Percentiles rank a stretch among this genome's conserved stretches.
Evolutionary conservation across 2,329 filamentous ascomycete genomes (phyloP).

Genomic region (Incumbomyces lentus): DNA sequence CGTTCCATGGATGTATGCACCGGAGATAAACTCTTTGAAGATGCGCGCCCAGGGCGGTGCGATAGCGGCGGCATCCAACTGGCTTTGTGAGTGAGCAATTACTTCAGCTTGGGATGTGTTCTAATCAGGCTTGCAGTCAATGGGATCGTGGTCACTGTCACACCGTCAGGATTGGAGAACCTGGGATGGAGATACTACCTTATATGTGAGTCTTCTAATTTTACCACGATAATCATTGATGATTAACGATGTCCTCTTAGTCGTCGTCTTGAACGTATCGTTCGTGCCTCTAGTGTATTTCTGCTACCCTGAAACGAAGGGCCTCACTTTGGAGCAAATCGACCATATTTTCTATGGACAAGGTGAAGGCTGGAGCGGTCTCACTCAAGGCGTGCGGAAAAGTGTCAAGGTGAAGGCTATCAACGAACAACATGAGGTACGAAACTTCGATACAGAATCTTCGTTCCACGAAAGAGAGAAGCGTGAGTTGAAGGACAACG

Average conservation of each 20-base stretch:
- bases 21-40: constrained; percentile 17
- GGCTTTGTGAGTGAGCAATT: constrained; percentile 7
- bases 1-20: constrained; percentile 12
- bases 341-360: constrained; percentile 5
- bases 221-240: neutral
- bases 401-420: neutral
- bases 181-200: constrained; percentile 46
- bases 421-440: too few species aligned
- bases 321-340: constrained; percentile 4
- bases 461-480: too few species aligned
- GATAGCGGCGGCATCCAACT: constrained; percentile 5
- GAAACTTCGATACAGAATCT: too few species aligned
- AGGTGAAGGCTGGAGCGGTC: neutral
- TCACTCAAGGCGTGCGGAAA: constrained; percentile 3
- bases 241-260: neutral
- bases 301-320: constrained; percentile 3
- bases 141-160: constrained; percentile 16
- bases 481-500: too few species aligned
- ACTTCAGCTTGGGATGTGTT: too few species aligned
- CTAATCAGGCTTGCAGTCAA: constrained; percentile 7
- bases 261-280: neutral
- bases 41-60: constrained; percentile 15
- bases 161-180: constrained; percentile 26
- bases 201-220: constrained; percentile 30
- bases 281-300: constrained; percentile 1